These are phyloP conservation scores for Sporothrix curviconia DNA, from an alignment of 2,329 filamentous ascomycete species.

Conservation along the genomic window DNA sequence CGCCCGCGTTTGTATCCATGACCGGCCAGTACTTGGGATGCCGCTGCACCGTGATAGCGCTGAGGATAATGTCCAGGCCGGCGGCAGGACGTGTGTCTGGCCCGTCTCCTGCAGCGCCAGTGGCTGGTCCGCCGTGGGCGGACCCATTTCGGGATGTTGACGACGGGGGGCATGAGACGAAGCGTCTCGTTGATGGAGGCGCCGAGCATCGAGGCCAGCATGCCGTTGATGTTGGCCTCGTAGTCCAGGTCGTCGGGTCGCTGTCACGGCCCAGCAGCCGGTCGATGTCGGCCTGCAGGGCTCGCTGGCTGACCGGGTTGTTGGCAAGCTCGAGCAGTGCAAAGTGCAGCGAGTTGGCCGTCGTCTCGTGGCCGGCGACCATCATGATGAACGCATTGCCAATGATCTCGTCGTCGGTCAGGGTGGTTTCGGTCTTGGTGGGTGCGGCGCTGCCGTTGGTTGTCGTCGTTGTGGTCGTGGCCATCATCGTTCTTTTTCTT, in stretches of 20 bases:
- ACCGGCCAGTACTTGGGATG: conserved; percentile 70
- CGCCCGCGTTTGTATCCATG: conserved; percentile 41
- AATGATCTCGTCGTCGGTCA: conserved; percentile 60
- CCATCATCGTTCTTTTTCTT: conserved; percentile 10
- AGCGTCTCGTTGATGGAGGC: conserved; percentile 74
- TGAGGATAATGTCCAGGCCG: conserved; percentile 49
- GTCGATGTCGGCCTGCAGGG: conserved; percentile 64
- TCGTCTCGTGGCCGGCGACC: conserved; percentile 75
- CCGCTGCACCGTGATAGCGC: conserved; percentile 51
- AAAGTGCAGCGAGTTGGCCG: conserved; percentile 69
- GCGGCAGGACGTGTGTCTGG: conserved; percentile 52
- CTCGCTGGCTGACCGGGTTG: conserved; percentile 55
- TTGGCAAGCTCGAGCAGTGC: conserved; percentile 61
- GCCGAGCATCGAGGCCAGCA: conserved; percentile 64
- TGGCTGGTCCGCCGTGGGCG: conserved; percentile 43
- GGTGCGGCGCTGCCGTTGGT: conserved; percentile 14
- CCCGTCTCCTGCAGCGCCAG: conserved; percentile 55
- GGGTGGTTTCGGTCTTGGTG: conserved; percentile 18
- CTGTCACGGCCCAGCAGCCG: conserved; percentile 49
- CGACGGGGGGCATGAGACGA: conserved; percentile 63
- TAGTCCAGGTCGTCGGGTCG: conserved; percentile 60
- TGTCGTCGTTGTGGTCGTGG: conserved; percentile 6
- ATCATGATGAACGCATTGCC: conserved; percentile 65
- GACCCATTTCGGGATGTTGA: conserved; percentile 64
- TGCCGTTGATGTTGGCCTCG: conserved; percentile 55